Conservation (phyloP, 2,329 filamentous ascomycete genomes). For the Alternaria triticina region DNA sequence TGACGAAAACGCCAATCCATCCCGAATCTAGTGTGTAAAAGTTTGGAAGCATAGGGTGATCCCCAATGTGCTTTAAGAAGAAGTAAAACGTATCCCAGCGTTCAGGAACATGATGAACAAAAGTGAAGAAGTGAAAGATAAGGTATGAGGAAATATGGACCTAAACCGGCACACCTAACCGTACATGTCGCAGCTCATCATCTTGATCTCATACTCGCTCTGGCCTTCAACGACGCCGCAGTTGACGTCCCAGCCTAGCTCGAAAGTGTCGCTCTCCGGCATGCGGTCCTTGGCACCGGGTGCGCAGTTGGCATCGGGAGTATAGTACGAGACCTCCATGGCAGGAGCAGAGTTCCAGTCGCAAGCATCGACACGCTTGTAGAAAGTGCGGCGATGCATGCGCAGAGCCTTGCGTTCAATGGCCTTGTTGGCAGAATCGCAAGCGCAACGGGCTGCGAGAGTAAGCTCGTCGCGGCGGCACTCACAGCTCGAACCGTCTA, state of each 20-base stretch:
- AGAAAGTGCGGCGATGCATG: constrained; percentile 37
- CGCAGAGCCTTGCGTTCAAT: constrained; percentile 43
- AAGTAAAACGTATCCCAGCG: constrained; percentile 7
- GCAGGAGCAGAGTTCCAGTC: constrained; percentile 49
- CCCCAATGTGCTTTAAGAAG: not conserved
- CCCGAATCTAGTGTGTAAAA: not conserved
- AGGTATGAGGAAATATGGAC: constrained; percentile 8
- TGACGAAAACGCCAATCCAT: not conserved
- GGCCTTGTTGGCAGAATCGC: constrained; percentile 26
- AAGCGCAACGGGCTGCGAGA: constrained; percentile 31
- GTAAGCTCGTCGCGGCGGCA: constrained; percentile 28
- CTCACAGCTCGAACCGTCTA: constrained; percentile 41
- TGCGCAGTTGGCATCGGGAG: constrained; percentile 47
- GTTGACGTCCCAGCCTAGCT: constrained; percentile 51
- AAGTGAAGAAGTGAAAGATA: constrained; percentile 5
- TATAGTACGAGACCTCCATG: constrained; percentile 52
- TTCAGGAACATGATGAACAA: constrained; percentile 18
- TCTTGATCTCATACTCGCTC: constrained; percentile 52
- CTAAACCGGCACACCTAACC: constrained; percentile 2
- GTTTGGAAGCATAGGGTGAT: not conserved
- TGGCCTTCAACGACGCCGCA: constrained; percentile 51
- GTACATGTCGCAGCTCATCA: constrained; percentile 44
- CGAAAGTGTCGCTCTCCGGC: constrained; percentile 36
- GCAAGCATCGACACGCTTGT: constrained; percentile 40
- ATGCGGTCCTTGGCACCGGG: constrained; percentile 36